Evolutionary conservation across 2,329 filamentous ascomycete species (phyloP).

Genomic region (Fusarium pseudoanthophilum): DNA sequence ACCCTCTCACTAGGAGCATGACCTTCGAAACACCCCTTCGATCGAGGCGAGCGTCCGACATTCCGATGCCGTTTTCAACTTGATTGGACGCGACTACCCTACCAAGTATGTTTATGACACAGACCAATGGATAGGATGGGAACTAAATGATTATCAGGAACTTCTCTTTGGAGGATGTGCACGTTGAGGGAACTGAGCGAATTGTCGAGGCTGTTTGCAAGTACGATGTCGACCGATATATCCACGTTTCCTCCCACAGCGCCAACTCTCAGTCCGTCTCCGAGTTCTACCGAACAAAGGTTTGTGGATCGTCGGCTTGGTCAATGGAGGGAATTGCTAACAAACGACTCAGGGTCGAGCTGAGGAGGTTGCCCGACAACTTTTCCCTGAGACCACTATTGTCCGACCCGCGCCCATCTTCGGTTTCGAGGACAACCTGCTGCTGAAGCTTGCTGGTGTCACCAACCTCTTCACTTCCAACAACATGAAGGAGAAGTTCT

Average conservation of each 20-base stretch:
- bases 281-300: slow-evolving; percentile 93
- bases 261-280: slow-evolving; percentile 82
- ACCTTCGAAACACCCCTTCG: slow-evolving; percentile 91
- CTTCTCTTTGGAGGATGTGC: slow-evolving; percentile 91
- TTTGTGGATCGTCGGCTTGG: slow-evolving; percentile 46
- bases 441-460: slow-evolving; percentile 83
- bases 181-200: slow-evolving; percentile 90
- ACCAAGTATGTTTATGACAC: slow-evolving; percentile 75
- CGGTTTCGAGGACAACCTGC: slow-evolving; percentile 91
- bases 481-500: slow-evolving; percentile 90
- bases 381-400: slow-evolving; percentile 97
- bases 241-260: slow-evolving; percentile 96
- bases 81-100: slow-evolving; percentile 92
- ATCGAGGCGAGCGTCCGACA: slow-evolving; percentile 97
- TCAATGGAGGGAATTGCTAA: slow-evolving; percentile 23
- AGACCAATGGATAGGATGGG: background rate
- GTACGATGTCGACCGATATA: slow-evolving; percentile 96
- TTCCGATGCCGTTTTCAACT: slow-evolving; percentile 97
- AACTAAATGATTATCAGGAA: slow-evolving; percentile 70
- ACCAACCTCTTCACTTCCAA: slow-evolving; percentile 90
- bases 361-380: slow-evolving; percentile 84
- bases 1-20: slow-evolving; percentile 76
- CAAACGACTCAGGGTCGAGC: slow-evolving; percentile 69
- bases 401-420: slow-evolving; percentile 94
- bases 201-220: slow-evolving; percentile 96